phyloP scores from a whole-genome alignment of 2,329 filamentous ascomycete genomes.

The Elsinoe perseae region DNA sequence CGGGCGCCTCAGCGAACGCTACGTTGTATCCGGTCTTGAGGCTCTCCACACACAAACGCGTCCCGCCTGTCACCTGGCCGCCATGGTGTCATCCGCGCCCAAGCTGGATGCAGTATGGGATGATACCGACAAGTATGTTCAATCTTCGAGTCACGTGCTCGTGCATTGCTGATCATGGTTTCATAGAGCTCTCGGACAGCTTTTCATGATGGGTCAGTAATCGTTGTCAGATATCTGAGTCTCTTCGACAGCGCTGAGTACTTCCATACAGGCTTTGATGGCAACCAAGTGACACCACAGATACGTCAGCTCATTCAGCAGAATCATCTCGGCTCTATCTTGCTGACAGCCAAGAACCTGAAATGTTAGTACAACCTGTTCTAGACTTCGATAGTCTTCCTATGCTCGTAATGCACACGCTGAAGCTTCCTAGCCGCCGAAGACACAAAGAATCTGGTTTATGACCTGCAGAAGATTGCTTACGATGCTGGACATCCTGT shows the following conservation, averaged over 20 bases:
- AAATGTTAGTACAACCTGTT: slow-evolving; percentile 53
- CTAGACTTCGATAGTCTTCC: background rate
- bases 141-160: slow-evolving; percentile 21
- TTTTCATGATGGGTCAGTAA: slow-evolving; percentile 26
- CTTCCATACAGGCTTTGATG: slow-evolving; percentile 58
- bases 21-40: slow-evolving; percentile 9
- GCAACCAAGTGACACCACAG: slow-evolving; percentile 73
- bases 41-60: background rate
- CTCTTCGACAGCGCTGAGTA: slow-evolving; percentile 19
- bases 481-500: slow-evolving; percentile 83
- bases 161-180: slow-evolving; percentile 30
- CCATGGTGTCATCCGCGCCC: slow-evolving; percentile 17
- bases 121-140: slow-evolving; percentile 63
- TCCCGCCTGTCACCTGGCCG: background rate
- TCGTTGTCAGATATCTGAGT: background rate
- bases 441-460: slow-evolving; percentile 77
- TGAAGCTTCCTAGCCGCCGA: slow-evolving; percentile 60
- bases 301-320: slow-evolving; percentile 73
- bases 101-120: slow-evolving; percentile 54
- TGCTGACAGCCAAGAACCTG: slow-evolving; percentile 75
- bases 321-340: slow-evolving; percentile 80
- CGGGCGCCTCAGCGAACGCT: slow-evolving; percentile 4
- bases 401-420: too few relatives aligned
- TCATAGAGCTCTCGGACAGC: slow-evolving; percentile 38
- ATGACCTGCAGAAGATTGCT: slow-evolving; percentile 87